These are phyloP conservation scores for Calocybe cyanea DNA, from an alignment of 768 basidiomycete genomes.

Conservation along the genomic window DNA sequence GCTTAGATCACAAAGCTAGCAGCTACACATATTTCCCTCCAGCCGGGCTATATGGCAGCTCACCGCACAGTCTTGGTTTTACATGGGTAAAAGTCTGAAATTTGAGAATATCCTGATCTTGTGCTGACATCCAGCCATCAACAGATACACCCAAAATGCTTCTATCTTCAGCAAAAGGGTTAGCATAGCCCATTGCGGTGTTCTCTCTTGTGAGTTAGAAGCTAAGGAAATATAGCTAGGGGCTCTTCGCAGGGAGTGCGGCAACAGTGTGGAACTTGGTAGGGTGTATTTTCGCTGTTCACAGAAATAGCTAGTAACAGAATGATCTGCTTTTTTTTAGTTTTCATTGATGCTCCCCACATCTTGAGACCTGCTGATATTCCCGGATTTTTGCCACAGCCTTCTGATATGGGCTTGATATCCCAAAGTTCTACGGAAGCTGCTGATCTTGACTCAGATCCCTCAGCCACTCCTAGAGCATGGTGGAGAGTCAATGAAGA, in stretches of 20 bases:
- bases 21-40: conserved; percentile 3
- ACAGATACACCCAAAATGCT: conserved; percentile 71
- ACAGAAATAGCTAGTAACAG: not conserved
- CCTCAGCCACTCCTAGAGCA: conserved; percentile 53
- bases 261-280: conserved; percentile 66
- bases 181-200: conserved; percentile 19
- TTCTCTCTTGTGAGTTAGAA: not conserved
- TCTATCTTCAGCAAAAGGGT: conserved; percentile 70
- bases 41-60: conserved; percentile 18
- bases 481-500: conserved; percentile 68
- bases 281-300: conserved; percentile 5
- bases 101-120: too few species aligned
- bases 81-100: too few species aligned
- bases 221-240: conserved; percentile 45
- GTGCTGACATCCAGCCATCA: conserved; percentile 1
- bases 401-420: conserved; percentile 19
- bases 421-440: conserved; percentile 35
- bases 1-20: not conserved
- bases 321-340: conserved; percentile 38
- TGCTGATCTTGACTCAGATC: conserved; percentile 38
- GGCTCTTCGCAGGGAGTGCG: conserved; percentile 67
- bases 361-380: conserved; percentile 66
- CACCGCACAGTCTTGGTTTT: conserved; percentile 33
- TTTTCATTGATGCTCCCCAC: conserved; percentile 71
- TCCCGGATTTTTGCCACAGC: conserved; percentile 21